Percentiles rank a stretch among this genome's conserved stretches.
phyloP scores from a whole-genome alignment of 2,329 filamentous ascomycete species.

The Neoascochyta sp. region DNA sequence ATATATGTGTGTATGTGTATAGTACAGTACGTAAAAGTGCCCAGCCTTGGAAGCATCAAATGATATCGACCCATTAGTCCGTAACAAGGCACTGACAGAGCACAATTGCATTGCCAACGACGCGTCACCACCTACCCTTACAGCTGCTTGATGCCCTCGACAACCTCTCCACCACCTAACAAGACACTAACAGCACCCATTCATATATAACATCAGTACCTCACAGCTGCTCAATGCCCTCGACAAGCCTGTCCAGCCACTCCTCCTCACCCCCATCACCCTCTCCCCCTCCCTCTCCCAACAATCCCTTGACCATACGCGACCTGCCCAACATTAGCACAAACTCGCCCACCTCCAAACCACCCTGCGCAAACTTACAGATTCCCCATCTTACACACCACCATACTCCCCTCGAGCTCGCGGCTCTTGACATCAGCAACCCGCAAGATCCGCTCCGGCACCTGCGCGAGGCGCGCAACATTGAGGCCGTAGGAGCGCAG shows the following conservation, averaged over 20 bases:
- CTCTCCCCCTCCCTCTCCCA: conserved; percentile 25
- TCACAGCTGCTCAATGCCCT: conserved; percentile 45
- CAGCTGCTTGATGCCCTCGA: too few species aligned
- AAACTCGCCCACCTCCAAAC: conserved; percentile 2
- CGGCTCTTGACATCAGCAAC: conserved; percentile 74
- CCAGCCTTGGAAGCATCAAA: too few species aligned
- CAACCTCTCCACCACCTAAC: too few species aligned
- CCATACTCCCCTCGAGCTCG: conserved; percentile 68
- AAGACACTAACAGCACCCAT: too few species aligned
- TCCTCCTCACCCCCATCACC: conserved; percentile 23
- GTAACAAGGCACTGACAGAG: too few species aligned
- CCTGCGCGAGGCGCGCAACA: conserved; percentile 78
- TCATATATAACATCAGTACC: too few species aligned
- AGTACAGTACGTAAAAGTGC: too few species aligned
- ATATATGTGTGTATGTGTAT: too few species aligned
- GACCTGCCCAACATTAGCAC: conserved; percentile 19
- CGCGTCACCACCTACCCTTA: too few species aligned
- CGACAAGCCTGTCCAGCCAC: conserved; percentile 40
- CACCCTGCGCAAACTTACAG: conserved; percentile 21
- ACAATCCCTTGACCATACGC: conserved; percentile 18
- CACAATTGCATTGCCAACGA: too few species aligned
- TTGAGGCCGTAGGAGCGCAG: conserved; percentile 94
- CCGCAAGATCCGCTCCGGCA: conserved; percentile 73
- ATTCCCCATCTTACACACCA: conserved; percentile 29
- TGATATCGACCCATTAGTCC: too few species aligned